phyloP scores from a whole-genome alignment of 345 rosid species.

The Gossypium herbaceum region DNA sequence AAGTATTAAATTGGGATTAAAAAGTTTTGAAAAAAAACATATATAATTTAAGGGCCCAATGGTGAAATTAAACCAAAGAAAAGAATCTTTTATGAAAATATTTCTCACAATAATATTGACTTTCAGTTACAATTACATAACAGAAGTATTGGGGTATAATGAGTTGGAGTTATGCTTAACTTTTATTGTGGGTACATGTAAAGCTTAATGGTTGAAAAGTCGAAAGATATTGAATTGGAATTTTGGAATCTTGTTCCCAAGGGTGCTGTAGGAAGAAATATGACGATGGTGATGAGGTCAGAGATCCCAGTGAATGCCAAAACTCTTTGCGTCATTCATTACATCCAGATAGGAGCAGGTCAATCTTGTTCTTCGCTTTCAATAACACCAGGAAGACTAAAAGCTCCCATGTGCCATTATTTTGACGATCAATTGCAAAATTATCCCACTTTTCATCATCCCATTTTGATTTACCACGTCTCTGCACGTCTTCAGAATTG shows the following conservation, averaged over 20 bases:
- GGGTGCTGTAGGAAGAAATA: background rate
- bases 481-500: background rate
- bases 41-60: no score
- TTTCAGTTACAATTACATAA: no score
- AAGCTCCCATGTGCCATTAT: background rate
- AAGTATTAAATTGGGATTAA: no score
- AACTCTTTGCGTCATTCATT: background rate
- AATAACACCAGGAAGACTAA: background rate
- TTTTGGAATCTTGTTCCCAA: background rate
- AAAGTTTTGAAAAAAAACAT: no score
- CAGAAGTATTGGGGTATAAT: no score
- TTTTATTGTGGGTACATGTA: no score
- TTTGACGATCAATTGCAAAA: background rate
- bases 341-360: background rate
- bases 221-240: background rate
- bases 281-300: slow-evolving; percentile 6
- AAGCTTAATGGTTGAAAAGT: background rate
- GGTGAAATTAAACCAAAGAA: no score
- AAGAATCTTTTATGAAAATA: no score
- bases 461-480: background rate
- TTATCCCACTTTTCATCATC: background rate
- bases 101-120: no score
- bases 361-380: background rate
- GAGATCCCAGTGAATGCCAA: background rate
- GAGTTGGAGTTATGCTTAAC: background rate